Conservation (phyloP, 805 yeast species). For the Cyberlindnera xishuangbannaensis region DNA sequence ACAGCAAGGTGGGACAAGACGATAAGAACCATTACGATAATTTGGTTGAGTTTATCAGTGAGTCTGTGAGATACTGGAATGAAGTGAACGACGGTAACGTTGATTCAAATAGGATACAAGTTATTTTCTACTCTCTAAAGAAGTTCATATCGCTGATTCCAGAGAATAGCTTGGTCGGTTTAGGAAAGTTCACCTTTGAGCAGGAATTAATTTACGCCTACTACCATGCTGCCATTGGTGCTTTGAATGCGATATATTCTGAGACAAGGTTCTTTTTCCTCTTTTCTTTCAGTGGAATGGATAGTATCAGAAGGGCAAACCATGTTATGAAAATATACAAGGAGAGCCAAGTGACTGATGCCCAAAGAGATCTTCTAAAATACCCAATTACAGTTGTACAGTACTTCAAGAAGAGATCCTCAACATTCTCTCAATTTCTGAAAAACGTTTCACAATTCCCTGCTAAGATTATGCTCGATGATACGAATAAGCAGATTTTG, state of each 20-base stretch:
- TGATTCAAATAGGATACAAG: slow-evolving; percentile 20
- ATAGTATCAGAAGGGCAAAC: slow-evolving; percentile 25
- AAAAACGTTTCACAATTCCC: slow-evolving; percentile 22
- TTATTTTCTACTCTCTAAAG: slow-evolving; percentile 22
- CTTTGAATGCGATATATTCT: slow-evolving; percentile 31
- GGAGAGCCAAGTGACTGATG: slow-evolving; percentile 4
- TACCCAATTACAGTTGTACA: slow-evolving; percentile 26
- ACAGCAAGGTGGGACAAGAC: slow-evolving; percentile 9
- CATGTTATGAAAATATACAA: slow-evolving; percentile 9
- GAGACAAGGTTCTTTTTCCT: slow-evolving; percentile 31
- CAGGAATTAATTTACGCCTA: slow-evolving; percentile 26
- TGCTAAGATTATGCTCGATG: slow-evolving; percentile 24
- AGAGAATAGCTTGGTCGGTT: slow-evolving; percentile 11
- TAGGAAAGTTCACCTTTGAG: slow-evolving; percentile 9
- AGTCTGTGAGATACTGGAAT: slow-evolving; percentile 15
- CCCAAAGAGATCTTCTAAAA: slow-evolving; percentile 15
- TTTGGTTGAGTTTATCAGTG: slow-evolving; percentile 12
- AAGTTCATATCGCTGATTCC: slow-evolving; percentile 21
- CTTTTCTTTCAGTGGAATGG: slow-evolving; percentile 31
- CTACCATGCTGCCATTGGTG: slow-evolving; percentile 29
- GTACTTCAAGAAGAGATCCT: slow-evolving; percentile 26
- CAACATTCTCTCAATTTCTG: slow-evolving; percentile 18
- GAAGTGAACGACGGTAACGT: slow-evolving; percentile 4
- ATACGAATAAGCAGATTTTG: slow-evolving; percentile 21
- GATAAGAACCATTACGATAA: slow-evolving; percentile 14